Base-by-base conservation (phyloP, 352 stramenopile species). In the Pilasporangium apinafurcum region DNA sequence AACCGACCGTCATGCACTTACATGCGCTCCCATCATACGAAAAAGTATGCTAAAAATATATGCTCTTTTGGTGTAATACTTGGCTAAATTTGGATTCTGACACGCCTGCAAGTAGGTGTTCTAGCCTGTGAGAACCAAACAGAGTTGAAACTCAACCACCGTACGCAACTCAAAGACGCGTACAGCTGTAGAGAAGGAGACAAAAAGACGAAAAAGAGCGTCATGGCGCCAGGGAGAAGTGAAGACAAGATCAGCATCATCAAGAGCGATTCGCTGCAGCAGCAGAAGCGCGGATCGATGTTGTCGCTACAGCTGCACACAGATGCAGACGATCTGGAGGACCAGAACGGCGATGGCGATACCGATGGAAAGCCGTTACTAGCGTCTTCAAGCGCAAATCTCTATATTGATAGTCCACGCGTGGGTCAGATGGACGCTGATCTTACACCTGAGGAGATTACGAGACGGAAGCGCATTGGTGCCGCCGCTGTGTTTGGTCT, bases 331-430 rank as follows among this genome's bases (percentile, higher is more conserved):
- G 25, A 67, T 40, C 38, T 53, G 14, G 33, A 59, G n/a, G 57
- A 73, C 13, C 64, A 59, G 16, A 53, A 65, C 36, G 49, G 35
- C 21, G 68, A 68, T 12, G 51, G 62, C 4, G 68, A 70, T 7
- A 62, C 61, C 1, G 62, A 76, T 14, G 59, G 62, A 29, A 76
- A 79, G 8, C 68, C 40, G 6, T 43, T 88, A 16, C 63, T 60
- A 7, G 51, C 59, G 5, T 50, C 59, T 16, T n/a, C n/a, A n/a
- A n/a, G n/a, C n/a, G 43, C 54, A 9, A 89, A 84, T 42, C 35
- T 92, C 13, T 92, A 89, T 48, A 65, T 80, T 17, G 79, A 92
- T 44, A 85, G 68, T 14, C 76, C 76, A 8, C 79, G 79, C 12
- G 53, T 76, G 6, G 52, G 38, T 4, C 61, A 44, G 13, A 30